These are phyloP conservation scores for Achaetomiella virescens DNA, from an alignment of 495 filamentous ascomycete species.

Conservation along the genomic window DNA sequence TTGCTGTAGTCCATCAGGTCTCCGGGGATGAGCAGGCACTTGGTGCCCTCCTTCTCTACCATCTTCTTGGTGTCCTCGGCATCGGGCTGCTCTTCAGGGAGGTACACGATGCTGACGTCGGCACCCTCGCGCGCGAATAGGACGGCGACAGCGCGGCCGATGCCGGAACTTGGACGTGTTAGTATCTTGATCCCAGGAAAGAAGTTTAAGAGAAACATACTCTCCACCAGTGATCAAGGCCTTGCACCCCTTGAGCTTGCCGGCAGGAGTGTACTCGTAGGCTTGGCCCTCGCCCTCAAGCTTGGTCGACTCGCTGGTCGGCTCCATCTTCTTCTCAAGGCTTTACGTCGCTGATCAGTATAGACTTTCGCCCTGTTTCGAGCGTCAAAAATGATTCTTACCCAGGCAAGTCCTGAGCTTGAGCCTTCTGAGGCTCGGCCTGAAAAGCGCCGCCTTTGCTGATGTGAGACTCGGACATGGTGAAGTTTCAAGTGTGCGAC, in stretches of 20 bases:
- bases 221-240: conserved; percentile 54
- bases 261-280: conserved; percentile 28
- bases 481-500: neutral
- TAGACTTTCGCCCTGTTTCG: too few species aligned
- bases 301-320: conserved; percentile 22
- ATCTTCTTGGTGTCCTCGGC: conserved; percentile 48
- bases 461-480: conserved; percentile 2
- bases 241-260: conserved; percentile 46
- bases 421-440: conserved; percentile 8
- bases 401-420: conserved; percentile 10
- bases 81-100: conserved; percentile 49
- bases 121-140: conserved; percentile 53
- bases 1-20: conserved; percentile 43
- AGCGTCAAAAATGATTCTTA: neutral
- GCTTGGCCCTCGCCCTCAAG: conserved; percentile 19
- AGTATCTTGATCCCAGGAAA: neutral
- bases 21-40: conserved; percentile 43
- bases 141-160: conserved; percentile 49
- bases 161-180: conserved; percentile 37
- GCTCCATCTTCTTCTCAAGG: conserved; percentile 24
- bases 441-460: conserved; percentile 5
- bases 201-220: conserved; percentile 21
- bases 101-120: conserved; percentile 50
- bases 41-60: conserved; percentile 41
- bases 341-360: neutral